phyloP scores from a whole-genome alignment of 2,329 filamentous ascomycete genomes.

The Pseudopithomyces chartarum region DNA sequence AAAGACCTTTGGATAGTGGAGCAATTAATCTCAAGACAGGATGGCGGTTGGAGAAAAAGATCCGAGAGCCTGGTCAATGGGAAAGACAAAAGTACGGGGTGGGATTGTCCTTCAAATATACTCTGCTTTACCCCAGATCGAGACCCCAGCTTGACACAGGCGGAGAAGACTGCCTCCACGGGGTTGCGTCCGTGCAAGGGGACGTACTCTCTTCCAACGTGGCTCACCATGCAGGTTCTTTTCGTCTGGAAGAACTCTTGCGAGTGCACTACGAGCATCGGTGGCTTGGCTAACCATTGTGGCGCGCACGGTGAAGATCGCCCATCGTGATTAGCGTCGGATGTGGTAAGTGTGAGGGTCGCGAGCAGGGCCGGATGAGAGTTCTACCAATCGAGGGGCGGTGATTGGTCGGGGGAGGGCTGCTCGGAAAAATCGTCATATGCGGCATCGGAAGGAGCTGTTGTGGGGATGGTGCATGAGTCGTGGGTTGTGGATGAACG shows the following conservation, averaged over 20 bases:
- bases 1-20: no score
- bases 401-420: background rate
- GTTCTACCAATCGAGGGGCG: background rate
- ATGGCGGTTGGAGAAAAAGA: background rate
- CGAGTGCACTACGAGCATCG: background rate
- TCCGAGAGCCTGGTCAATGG: conserved; percentile 5
- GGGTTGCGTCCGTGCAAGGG: conserved; percentile 1
- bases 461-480: background rate
- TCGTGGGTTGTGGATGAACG: background rate
- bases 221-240: background rate
- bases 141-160: conserved; percentile 2
- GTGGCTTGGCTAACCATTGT: background rate
- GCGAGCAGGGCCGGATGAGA: background rate
- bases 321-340: background rate
- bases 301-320: background rate
- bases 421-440: background rate
- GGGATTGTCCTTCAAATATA: conserved; percentile 17
- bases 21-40: no score
- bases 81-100: conserved; percentile 6
- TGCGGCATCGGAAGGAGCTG: background rate
- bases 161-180: conserved; percentile 6
- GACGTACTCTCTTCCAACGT: background rate
- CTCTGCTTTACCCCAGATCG: conserved; percentile 5
- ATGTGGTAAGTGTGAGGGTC: background rate
- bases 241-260: conserved; percentile 5